These are phyloP conservation scores for Austroboletus eburneus DNA, from an alignment of 768 basidiomycete species.

Conservation along the genomic window DNA sequence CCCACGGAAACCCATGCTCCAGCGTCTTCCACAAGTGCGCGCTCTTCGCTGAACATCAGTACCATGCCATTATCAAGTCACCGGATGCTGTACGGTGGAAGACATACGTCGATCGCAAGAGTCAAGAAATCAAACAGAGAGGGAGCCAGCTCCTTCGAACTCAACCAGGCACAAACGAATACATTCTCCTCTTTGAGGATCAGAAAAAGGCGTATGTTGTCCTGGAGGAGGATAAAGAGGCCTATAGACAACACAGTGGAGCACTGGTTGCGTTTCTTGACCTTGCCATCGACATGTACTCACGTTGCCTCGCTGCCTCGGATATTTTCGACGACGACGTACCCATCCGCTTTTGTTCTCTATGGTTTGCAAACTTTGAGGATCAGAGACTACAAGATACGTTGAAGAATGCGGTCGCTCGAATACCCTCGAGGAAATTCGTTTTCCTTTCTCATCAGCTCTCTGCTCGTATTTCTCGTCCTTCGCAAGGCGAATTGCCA, in stretches of 20 bases:
- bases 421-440: constrained; percentile 83
- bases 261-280: constrained; percentile 61
- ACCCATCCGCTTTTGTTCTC: constrained; percentile 76
- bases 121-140: constrained; percentile 59
- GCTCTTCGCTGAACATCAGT: constrained; percentile 85
- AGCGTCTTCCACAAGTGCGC: constrained; percentile 79
- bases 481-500: constrained; percentile 25
- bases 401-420: constrained; percentile 44
- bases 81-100: constrained; percentile 68
- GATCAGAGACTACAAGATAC: constrained; percentile 43
- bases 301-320: constrained; percentile 63
- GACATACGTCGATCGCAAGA: constrained; percentile 70
- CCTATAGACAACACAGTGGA: constrained; percentile 36
- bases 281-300: constrained; percentile 83
- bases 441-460: constrained; percentile 92
- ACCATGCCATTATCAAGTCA: constrained; percentile 62
- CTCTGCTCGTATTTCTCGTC: constrained; percentile 74
- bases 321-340: constrained; percentile 74
- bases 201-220: constrained; percentile 43
- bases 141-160: constrained; percentile 32
- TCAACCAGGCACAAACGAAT: constrained; percentile 16
- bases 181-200: constrained; percentile 32
- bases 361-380: constrained; percentile 90
- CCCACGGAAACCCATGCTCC: constrained; percentile 36
- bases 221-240: constrained; percentile 51